Evolutionary conservation across 345 rosid genomes (phyloP), one percentile per base, ranked within the genome.

Genomic region (Heritiera littoralis): DNA sequence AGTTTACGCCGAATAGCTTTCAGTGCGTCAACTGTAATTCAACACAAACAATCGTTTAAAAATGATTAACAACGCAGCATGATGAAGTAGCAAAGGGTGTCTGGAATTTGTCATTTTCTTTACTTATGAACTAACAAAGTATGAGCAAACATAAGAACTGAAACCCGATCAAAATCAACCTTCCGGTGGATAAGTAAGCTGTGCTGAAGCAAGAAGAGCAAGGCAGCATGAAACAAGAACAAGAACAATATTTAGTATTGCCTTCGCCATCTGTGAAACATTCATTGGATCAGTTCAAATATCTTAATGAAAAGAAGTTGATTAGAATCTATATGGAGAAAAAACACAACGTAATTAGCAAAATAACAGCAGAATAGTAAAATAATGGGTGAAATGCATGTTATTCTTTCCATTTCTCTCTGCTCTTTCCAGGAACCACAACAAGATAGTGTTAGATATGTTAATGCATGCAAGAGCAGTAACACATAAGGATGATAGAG

Each of bases 1-100:
- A 92, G 83, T 59, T 79, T 84, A 63, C 77, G 80, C 83, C 85
- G 87, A 60, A 91, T 78, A 56, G 81, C 90, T 30, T 20, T 66
- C 89, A 95, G 80, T 69, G 90, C 94, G 74, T 83, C 77, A 56
- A 87, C 98, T 95, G 91, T 81, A 86, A 83, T 83, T 49, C 64
- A 73, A 52, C 76, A 72, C 28, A 72, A 35, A 17, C 38, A 32
- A 64, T 3, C 43, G 32, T 32, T 64, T 32, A 35, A 32, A 11
- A 63, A 30, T 30, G 41, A 32, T 64, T 5, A 35, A 64, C 10
- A 13, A 1, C 14, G n/a, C n/a, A 64, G 32, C n/a, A 32, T 32
- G 43, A 30, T 63, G 66, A 59, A 20, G 6, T 2, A 60, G 6
- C 38, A 60, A 60, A 10, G 3, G 2, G 8, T 4, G 2, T 14